Base-by-base conservation (phyloP, 108 stramenopile species). In the Fistulifera pelliculosa region DNA sequence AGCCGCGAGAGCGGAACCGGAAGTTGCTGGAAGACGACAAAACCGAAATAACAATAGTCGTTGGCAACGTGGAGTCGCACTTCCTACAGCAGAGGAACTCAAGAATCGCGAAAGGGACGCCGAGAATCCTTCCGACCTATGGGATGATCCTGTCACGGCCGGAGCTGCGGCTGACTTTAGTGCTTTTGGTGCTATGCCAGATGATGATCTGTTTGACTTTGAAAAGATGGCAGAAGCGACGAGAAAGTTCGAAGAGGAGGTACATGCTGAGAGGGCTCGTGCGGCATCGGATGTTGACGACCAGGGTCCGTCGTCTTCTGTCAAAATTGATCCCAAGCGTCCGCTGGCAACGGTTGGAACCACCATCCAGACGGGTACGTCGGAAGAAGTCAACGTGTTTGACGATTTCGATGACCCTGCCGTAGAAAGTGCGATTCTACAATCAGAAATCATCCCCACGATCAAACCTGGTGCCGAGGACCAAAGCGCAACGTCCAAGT, bases 371-470 rank as follows among this genome's bases (percentile, higher is more conserved):
- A 80, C 83, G 0, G 89, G 89, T 17, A 78, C 80, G 11, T 86
- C 86, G 1, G 74, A 93, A 48, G 43, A 80, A 65, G 85, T 88
- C 19, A 88, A 82, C 58, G 90, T 93, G 11, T 93, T 93, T 64
- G 90, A 88, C 65, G 90, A 93, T 57, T 86, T 87, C 70, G 90
- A 81, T 25, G 79, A 41, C 1, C 70, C 71, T 5, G 18, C 24
- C 44, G 31, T 8, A 35, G 44, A 45, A 21, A 45, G 44, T 45
- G 44, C 16, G 19, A 45, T 45, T 21, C 31, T 35, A 6, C 31
- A 35, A 35, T 55, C 55, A 18, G 70, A 47, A n/a, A n/a, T n/a
- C n/a, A n/a, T n/a, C n/a, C n/a, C 40, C 26, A 61, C 71, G 22
- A 65, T 85, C 39, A 80, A 77, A 58, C 65, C 74, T 47, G 86